Evolutionary conservation across 2,329 filamentous ascomycete species (phyloP), one percentile per base, ranked within the genome.

Genomic region (Pseudocercospora fuligena): DNA sequence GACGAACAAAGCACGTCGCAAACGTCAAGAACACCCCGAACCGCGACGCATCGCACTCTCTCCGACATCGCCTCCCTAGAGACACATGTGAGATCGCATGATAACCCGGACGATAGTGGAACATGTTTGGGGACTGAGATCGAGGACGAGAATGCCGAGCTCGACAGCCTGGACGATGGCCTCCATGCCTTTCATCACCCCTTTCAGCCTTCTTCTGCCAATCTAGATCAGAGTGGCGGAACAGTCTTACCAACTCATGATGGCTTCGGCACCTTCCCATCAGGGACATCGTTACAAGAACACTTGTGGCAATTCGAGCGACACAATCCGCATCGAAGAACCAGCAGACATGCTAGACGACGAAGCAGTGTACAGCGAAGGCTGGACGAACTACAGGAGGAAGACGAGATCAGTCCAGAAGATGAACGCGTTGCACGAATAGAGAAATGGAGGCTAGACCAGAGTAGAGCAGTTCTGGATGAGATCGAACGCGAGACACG

Each of bases 121-220:
- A 82, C 80, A 7, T 80, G 78, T 67, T 77, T 80, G 54, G 82
- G 79, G 14, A 83, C 79, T 4, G 82, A 80, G 12, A 68, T 70
- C 27, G 78, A 83, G 46, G 84, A 85, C 23, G 88, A 90, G 63
- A 58, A 58, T 16, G 88, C 86, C 27, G 94, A 98, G 77, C 84
- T 98, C 53, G 95, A 99, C 78, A 97, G 93, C 76, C 85, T 98
- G 47, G 94, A 98, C 77, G 94, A 94, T 76, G 94, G 96, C 62
- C 84, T 98, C 1, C 91, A 94, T 70, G 94, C 93, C 51, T 97
- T 97, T 76, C 88, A 93, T 60, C 89, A 92, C 53, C 83, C 81
- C 1, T 77, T 76, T 65, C 73, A 73, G 47, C 82, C 56, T 11
- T 58, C 56, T 27, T 27, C 49, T 54, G 49, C 23, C 53, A 77